Conservation (phyloP, 2,329 filamentous ascomycete species). For the Diplodia corticola region DNA sequence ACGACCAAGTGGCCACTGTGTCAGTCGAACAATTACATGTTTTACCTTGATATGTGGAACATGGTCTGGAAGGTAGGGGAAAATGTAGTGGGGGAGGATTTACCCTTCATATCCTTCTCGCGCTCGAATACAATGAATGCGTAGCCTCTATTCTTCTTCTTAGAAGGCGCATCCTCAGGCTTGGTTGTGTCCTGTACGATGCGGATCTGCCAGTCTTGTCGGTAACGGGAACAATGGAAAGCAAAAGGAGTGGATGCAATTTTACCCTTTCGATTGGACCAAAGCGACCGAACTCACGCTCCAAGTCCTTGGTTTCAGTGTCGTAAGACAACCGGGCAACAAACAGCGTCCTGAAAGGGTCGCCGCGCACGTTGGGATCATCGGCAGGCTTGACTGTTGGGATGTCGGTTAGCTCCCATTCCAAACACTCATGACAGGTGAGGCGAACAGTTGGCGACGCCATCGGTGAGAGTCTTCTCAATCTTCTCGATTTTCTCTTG, state of each 20-base stretch:
- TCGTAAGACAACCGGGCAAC: conserved; percentile 89
- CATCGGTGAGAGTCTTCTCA: conserved; percentile 64
- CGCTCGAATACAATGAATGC: conserved; percentile 96
- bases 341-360: conserved; percentile 93
- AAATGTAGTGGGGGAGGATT: conserved; percentile 46
- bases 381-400: conserved; percentile 73
- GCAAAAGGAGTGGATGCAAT: neutral
- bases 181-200: conserved; percentile 78
- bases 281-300: conserved; percentile 90
- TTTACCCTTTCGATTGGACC: conserved; percentile 89
- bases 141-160: conserved; percentile 80
- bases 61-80: conserved; percentile 34
- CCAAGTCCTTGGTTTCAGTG: conserved; percentile 82
- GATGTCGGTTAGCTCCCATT: neutral
- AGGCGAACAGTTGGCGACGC: conserved; percentile 62
- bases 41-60: conserved; percentile 23
- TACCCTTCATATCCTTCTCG: conserved; percentile 99
- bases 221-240: neutral
- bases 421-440: neutral
- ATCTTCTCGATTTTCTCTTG: conserved; percentile 72
- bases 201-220: conserved; percentile 64
- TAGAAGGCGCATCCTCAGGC: conserved; percentile 58
- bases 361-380: conserved; percentile 85
- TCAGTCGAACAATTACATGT: conserved; percentile 52
- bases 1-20: conserved; percentile 52